A percentile compares a stretch with the other conserved stretches of the same genome.
phyloP scores from a whole-genome alignment of 148 eudicot genomes.

The Tetragonia tetragonoides region DNA sequence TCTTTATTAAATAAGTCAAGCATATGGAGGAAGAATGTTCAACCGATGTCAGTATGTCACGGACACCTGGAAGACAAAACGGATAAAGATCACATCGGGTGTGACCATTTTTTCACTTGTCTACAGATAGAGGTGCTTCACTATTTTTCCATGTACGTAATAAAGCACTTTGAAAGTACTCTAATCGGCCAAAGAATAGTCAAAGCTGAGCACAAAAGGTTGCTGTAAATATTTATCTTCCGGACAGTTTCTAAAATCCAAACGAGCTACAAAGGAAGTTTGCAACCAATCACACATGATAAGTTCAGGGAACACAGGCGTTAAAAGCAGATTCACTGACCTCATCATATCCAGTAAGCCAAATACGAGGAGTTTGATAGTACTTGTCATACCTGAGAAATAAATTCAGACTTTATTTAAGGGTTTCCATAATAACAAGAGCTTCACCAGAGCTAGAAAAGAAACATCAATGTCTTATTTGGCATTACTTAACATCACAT shows the following conservation, averaged over 20 bases:
- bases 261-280: neutral
- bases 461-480: neutral
- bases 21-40: neutral
- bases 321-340: constrained; percentile 38
- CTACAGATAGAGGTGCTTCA: neutral
- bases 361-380: constrained; percentile 97
- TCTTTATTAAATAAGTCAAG: neutral
- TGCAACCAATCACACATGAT: neutral
- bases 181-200: neutral
- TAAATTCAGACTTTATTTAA: neutral
- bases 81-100: neutral
- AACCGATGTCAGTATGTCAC: neutral
- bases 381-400: constrained; percentile 87
- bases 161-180: neutral
- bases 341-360: constrained; percentile 99
- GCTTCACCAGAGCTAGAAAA: constrained; percentile 2
- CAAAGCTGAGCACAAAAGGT: neutral
- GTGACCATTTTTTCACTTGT: neutral
- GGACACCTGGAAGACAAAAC: neutral
- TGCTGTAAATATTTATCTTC: neutral
- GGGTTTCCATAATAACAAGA: neutral
- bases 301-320: neutral
- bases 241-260: neutral
- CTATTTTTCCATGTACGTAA: neutral
- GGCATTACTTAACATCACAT: neutral